Evolutionary conservation across 108 stramenopile genomes (phyloP), one percentile per base, ranked within the genome.

Genomic region (Fistulifera pelliculosa): DNA sequence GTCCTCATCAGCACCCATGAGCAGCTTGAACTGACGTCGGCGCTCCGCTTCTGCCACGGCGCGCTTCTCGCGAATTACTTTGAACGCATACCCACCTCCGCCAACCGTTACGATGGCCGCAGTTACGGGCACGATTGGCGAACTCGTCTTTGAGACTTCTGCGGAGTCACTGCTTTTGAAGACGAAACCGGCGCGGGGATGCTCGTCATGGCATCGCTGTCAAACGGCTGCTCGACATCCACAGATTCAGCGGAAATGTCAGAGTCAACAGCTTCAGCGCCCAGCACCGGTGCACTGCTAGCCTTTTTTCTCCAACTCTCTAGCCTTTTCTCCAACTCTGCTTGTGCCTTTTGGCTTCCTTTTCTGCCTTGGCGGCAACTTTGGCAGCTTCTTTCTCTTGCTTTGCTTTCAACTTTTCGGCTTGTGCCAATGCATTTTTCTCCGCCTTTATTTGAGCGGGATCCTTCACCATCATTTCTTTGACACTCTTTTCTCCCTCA

Each of bases 81-180:
- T 80, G 47, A 77, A 62, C n/a, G 67, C 80, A 51, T 74, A 87
- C 28, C 65, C 71, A 23, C 66, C 86, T 47, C 80, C 82, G 12
- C 65, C 80, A 7, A 66, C 66, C 22, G 70, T 54, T 0, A 82
- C 73, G 10, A 88, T 65, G 10, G 71, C 56, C 22, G 62, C 80
- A 11, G 66, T 53, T 39, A 65, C 76, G n/a, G 60, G 67, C 0
- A 66, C 31, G 31, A 35, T 35, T 3, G 31, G 31, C 6, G 31
- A 35, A 35, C 8, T 35, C n/a, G n/a, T n/a, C n/a, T n/a, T n/a
- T n/a, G n/a, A n/a, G 40, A 41, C 40, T 45, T 45, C 44, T 45
- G 17, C 11, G 3, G 7, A 3, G 31, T 35, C 31, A 8, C 31
- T 35, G 31, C 31, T 8, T 35, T 35, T 35, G 31, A 35, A 35